These are phyloP conservation scores for Lathyrus tuberosus DNA, from an alignment of 306 rosid species.

Conservation along the genomic window DNA sequence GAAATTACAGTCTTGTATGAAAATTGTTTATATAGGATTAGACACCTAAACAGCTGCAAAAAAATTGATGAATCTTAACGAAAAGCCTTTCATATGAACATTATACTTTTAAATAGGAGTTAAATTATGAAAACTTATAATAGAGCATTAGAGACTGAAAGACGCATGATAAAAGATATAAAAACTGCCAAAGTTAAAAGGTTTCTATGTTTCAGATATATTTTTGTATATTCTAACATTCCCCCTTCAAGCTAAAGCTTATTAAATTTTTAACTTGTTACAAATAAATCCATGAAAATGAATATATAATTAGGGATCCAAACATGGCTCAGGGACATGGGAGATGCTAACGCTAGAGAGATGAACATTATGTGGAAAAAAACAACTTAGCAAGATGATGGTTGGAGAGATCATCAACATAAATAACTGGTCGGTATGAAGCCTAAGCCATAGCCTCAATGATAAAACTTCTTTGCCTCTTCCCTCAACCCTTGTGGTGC, in stretches of 20 bases:
- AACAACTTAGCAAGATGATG: not conserved
- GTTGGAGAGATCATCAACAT: not conserved
- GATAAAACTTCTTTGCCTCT: not conserved
- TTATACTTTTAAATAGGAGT: too few species aligned
- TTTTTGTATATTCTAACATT: not conserved
- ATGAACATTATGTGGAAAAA: not conserved
- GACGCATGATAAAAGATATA: not conserved
- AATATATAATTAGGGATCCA: not conserved
- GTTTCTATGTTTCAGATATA: not conserved
- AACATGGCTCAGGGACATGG: not conserved
- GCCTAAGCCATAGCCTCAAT: too few species aligned
- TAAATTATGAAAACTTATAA: too few species aligned
- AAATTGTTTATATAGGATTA: too few species aligned
- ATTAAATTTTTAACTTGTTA: not conserved
- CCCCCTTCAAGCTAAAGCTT: not conserved
- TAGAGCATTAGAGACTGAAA: not conserved
- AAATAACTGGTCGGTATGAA: not conserved
- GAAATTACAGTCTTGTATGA: not conserved
- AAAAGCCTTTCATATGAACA: too few species aligned
- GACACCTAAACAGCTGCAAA: too few species aligned
- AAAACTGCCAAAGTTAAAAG: too few species aligned
- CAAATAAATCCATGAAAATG: slow-evolving; percentile 1
- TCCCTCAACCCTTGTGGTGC: not conserved
- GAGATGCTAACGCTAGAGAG: not conserved
- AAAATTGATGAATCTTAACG: too few species aligned